phyloP scores from a whole-genome alignment of 495 filamentous ascomycete genomes.

The Trichoderma virens region DNA sequence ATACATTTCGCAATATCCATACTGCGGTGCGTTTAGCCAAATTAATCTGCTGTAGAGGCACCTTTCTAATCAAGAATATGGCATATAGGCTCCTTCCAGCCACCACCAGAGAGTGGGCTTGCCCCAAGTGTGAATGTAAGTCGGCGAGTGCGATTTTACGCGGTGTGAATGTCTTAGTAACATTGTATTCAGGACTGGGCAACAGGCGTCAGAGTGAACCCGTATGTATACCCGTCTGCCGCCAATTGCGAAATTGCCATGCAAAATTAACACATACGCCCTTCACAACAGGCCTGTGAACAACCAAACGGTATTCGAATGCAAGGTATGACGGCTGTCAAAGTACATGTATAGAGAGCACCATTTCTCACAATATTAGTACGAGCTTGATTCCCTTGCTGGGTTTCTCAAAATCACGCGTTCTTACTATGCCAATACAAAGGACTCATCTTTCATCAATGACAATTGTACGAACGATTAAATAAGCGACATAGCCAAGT shows the following conservation, averaged over 20 bases:
- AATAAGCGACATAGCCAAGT: background rate
- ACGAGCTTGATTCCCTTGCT: constrained; percentile 61
- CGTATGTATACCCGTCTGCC: constrained; percentile 10
- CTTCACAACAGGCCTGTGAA: background rate
- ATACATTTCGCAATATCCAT: constrained; percentile 50
- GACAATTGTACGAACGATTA: constrained; percentile 37
- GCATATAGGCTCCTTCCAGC: constrained; percentile 34
- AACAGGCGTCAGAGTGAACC: constrained; percentile 14
- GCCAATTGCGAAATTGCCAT: background rate
- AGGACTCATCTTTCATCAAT: constrained; percentile 52
- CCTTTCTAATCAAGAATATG: background rate
- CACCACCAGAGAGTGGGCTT: constrained; percentile 9
- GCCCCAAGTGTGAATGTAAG: background rate
- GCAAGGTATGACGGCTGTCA: constrained; percentile 36
- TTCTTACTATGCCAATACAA: constrained; percentile 52
- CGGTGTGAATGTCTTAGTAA: constrained; percentile 55
- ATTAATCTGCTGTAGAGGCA: background rate
- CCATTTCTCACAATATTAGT: constrained; percentile 30
- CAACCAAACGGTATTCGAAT: constrained; percentile 74
- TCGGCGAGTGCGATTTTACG: constrained; percentile 49
- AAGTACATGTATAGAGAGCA: background rate
- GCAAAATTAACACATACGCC: background rate
- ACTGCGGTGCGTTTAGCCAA: constrained; percentile 53
- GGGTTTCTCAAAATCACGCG: constrained; percentile 53
- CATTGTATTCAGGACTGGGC: constrained; percentile 4